phyloP scores from a whole-genome alignment of 805 yeast species.

The Sugiyamaella qingdaonensis region DNA sequence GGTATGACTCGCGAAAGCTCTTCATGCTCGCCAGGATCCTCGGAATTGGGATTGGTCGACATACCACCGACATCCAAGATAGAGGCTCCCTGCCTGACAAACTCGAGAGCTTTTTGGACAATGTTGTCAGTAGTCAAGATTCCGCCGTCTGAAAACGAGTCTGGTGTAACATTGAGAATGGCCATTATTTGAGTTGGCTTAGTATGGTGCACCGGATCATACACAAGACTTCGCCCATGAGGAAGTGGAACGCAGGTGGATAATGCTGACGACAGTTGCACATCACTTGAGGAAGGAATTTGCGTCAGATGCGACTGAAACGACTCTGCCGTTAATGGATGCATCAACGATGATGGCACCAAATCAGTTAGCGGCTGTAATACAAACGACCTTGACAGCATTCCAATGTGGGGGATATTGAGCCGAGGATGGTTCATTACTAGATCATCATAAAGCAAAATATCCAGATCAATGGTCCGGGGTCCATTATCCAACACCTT shows the following conservation, averaged over 20 bases:
- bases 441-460: slow-evolving; percentile 61
- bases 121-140: slow-evolving; percentile 39
- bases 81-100: slow-evolving; percentile 59
- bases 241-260: slow-evolving; percentile 23
- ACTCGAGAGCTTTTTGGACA: slow-evolving; percentile 42
- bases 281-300: slow-evolving; percentile 37
- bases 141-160: slow-evolving; percentile 93
- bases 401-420: slow-evolving; percentile 78
- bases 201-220: slow-evolving; percentile 44
- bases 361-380: slow-evolving; percentile 84
- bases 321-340: slow-evolving; percentile 87
- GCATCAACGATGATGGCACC: slow-evolving; percentile 57
- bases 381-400: slow-evolving; percentile 89
- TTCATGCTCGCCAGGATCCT: slow-evolving; percentile 54
- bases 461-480: slow-evolving; percentile 84
- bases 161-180: slow-evolving; percentile 85
- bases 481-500: slow-evolving; percentile 90
- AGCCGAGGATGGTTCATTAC: slow-evolving; percentile 55
- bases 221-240: slow-evolving; percentile 30
- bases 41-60: slow-evolving; percentile 84
- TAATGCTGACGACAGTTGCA: slow-evolving; percentile 25
- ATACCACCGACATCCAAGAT: slow-evolving; percentile 93
- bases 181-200: slow-evolving; percentile 76
- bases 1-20: slow-evolving; percentile 73
- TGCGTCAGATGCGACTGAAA: slow-evolving; percentile 61